Conservation (phyloP, 805 yeast species). For the Metschnikowia similis region DNA sequence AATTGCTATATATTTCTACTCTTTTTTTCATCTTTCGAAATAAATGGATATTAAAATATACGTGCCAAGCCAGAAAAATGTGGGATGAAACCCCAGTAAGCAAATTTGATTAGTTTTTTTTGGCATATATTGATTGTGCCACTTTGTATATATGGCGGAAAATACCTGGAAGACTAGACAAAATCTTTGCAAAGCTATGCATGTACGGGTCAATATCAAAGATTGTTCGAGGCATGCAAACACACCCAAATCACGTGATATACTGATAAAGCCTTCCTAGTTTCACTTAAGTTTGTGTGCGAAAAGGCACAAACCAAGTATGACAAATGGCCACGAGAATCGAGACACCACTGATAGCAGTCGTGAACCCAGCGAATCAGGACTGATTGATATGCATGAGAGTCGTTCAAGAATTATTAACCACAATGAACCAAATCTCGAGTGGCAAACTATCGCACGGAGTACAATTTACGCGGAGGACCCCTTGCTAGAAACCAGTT, state of each 20-base stretch:
- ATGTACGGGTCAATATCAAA: no score
- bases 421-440: background rate
- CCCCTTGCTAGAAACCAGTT: background rate
- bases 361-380: background rate
- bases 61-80: no score
- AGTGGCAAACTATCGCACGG: background rate
- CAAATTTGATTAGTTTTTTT: no score
- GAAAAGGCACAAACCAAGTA: background rate
- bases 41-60: no score
- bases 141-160: no score
- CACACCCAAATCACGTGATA: constrained; percentile 2
- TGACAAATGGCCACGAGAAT: constrained; percentile 1
- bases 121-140: no score
- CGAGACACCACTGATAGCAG: background rate
- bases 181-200: background rate
- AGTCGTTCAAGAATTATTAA: background rate
- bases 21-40: no score
- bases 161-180: no score
- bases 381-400: background rate
- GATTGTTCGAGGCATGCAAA: no score
- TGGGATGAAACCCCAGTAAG: no score
- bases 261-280: background rate
- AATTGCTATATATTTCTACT: no score
- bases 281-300: background rate
- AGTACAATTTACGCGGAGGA: background rate